Evolutionary conservation across 805 yeast genomes (phyloP).

Genomic region (Nakazawaea laoshanensis): DNA sequence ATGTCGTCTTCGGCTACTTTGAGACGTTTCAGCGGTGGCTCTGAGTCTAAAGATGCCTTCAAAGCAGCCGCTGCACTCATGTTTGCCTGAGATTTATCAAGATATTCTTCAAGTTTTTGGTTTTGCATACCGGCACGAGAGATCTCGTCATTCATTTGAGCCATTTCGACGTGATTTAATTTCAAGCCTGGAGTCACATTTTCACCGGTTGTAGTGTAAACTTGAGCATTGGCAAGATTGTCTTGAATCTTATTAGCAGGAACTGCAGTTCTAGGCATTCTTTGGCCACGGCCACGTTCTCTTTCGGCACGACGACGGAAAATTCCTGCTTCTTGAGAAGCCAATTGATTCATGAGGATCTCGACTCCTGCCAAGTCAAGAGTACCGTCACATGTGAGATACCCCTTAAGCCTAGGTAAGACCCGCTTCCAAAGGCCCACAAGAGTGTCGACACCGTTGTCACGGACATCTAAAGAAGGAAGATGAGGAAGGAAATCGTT

Average conservation of each 20-base stretch:
- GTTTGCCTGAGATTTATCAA: constrained; percentile 19
- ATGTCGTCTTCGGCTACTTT: constrained; percentile 35
- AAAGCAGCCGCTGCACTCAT: constrained; percentile 38
- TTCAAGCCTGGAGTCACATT: constrained; percentile 59
- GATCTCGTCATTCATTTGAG: constrained; percentile 49
- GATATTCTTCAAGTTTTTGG: constrained; percentile 56
- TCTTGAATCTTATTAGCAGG: constrained; percentile 11
- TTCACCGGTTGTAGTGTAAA: constrained; percentile 54
- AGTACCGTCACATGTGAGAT: constrained; percentile 84
- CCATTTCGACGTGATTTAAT: constrained; percentile 63
- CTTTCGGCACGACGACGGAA: constrained; percentile 61
- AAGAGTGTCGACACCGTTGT: constrained; percentile 80
- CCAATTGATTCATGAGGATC: constrained; percentile 51
- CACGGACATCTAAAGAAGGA: constrained; percentile 91
- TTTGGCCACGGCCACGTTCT: no score
- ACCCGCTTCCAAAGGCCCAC: constrained; percentile 76
- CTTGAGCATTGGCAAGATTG: constrained; percentile 10
- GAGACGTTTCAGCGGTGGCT: constrained; percentile 5
- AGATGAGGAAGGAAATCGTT: constrained; percentile 96
- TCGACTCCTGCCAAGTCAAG: constrained; percentile 75
- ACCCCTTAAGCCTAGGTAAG: constrained; percentile 60
- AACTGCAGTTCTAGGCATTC: no score
- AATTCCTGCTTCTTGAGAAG: constrained; percentile 69
- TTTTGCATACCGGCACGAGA: constrained; percentile 69
- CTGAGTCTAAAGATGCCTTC: constrained; percentile 22